Evolutionary conservation across 176 grass and related monocot genomes (phyloP).

Genomic region (Rhynchospora breviuscula): DNA sequence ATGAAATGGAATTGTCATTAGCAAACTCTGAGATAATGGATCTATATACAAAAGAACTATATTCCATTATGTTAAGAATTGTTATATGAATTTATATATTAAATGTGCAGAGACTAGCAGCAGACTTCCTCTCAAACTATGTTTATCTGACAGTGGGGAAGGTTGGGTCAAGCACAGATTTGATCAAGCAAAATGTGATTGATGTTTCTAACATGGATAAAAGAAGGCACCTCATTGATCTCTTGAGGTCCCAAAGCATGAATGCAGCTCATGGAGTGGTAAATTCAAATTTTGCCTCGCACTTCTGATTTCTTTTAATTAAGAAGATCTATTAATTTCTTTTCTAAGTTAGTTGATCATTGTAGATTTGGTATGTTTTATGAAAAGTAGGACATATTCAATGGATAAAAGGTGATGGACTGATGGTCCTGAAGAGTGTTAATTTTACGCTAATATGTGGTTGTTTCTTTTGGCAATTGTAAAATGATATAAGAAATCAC

Average conservation of each 20-base stretch:
- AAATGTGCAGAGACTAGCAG: slow-evolving; percentile 48
- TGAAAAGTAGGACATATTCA: background rate
- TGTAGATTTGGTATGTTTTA: background rate
- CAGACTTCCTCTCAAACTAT: slow-evolving; percentile 69
- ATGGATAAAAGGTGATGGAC: background rate
- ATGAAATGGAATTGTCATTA: background rate
- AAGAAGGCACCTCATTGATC: slow-evolving; percentile 46
- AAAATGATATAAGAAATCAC: background rate
- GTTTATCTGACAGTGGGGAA: slow-evolving; percentile 76
- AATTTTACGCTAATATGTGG: background rate
- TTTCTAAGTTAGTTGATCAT: background rate
- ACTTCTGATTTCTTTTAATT: background rate
- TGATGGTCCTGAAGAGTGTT: background rate
- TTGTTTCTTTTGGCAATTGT: background rate
- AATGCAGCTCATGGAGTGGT: slow-evolving; percentile 44
- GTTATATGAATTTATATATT: background rate
- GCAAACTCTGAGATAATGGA: background rate
- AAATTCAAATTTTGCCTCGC: slow-evolving; percentile 1
- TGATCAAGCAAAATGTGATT: slow-evolving; percentile 74
- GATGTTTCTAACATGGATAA: slow-evolving; percentile 58
- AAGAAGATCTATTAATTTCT: background rate
- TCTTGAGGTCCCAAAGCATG: slow-evolving; percentile 40
- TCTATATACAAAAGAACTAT: background rate
- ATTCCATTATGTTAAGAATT: background rate
- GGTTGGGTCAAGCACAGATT: slow-evolving; percentile 72